Conservation (phyloP, 139 green algal genomes). For the Coccomyxa sp. region DNA sequence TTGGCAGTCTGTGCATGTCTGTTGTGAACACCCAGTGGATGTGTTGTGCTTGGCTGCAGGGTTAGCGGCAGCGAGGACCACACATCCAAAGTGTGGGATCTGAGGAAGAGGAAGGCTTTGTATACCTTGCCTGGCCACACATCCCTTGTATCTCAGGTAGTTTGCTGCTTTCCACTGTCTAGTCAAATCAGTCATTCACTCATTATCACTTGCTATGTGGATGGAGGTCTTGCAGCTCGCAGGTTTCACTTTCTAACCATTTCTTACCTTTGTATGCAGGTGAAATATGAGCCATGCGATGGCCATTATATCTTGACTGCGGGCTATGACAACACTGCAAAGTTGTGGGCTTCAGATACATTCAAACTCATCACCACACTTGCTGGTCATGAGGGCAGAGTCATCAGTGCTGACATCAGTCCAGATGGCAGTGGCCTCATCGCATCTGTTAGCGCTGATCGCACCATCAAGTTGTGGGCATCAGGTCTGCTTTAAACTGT, state of each 20-base stretch:
- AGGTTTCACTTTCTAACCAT: background rate
- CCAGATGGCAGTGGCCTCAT: slow-evolving; percentile 38
- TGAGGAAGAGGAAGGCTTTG: slow-evolving; percentile 67
- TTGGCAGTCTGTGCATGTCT: background rate
- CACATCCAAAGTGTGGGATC: slow-evolving; percentile 81
- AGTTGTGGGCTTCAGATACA: slow-evolving; percentile 48
- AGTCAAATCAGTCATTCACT: too few species aligned
- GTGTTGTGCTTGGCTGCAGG: background rate
- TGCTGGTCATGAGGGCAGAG: slow-evolving; percentile 88
- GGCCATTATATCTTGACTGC: slow-evolving; percentile 73
- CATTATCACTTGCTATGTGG: background rate
- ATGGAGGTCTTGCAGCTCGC: background rate
- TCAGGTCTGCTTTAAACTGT: background rate
- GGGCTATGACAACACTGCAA: slow-evolving; percentile 66
- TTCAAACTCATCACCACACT: slow-evolving; percentile 71
- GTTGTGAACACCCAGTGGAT: background rate
- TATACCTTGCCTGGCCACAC: slow-evolving; percentile 81
- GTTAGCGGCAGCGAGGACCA: slow-evolving; percentile 75
- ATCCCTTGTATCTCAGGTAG: slow-evolving; percentile 58
- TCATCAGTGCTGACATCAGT: slow-evolving; percentile 82
- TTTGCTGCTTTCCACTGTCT: too few species aligned
- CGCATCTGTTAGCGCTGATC: slow-evolving; percentile 73
- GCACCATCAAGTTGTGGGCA: slow-evolving; percentile 83
- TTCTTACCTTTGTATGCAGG: slow-evolving; percentile 16
- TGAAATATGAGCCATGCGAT: slow-evolving; percentile 64